Percentiles rank a stretch among this genome's conserved stretches.
Conservation (phyloP, 2,329 filamentous ascomycete species). For the Phyllosticta paracitricarpa region DNA sequence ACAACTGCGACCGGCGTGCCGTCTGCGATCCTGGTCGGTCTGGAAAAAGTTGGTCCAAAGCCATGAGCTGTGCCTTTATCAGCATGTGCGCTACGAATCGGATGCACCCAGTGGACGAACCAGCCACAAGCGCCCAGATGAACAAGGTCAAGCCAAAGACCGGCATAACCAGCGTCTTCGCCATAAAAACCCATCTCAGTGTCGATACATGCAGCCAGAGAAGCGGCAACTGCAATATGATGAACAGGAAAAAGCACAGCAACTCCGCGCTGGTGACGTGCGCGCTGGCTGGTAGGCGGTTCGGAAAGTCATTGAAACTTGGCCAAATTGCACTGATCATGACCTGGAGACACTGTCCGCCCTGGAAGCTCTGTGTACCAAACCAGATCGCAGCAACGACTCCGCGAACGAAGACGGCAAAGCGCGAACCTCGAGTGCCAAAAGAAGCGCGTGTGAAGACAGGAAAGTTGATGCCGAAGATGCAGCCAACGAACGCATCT, state of each 20-base stretch:
- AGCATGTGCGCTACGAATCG: neutral
- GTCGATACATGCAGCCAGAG: constrained; percentile 13
- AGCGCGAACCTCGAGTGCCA: constrained; percentile 9
- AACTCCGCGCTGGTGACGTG: constrained; percentile 10
- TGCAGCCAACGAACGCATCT: constrained; percentile 2
- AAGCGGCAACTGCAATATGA: constrained; percentile 19
- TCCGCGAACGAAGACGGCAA: constrained; percentile 7
- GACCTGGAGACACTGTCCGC: constrained; percentile 18
- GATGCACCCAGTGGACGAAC: neutral
- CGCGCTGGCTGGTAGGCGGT: constrained; percentile 7
- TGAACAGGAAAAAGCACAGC: constrained; percentile 13
- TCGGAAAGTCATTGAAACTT: constrained; percentile 8
- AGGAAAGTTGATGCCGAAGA: constrained; percentile 12
- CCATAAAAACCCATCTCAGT: constrained; percentile 6
- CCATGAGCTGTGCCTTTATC: neutral
- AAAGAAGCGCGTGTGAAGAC: constrained; percentile 16
- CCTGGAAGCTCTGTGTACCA: constrained; percentile 10
- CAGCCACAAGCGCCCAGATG: constrained; percentile 7
- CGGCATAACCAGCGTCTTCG: constrained; percentile 5
- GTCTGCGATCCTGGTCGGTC: constrained; percentile 14
- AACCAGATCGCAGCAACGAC: constrained; percentile 7
- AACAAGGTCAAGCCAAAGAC: constrained; percentile 5
- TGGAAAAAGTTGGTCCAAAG: constrained; percentile 19
- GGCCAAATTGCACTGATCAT: constrained; percentile 14
- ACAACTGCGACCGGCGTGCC: constrained; percentile 12